phyloP scores from a whole-genome alignment of 2,329 filamentous ascomycete species.

The Samsoniella hepiali region DNA sequence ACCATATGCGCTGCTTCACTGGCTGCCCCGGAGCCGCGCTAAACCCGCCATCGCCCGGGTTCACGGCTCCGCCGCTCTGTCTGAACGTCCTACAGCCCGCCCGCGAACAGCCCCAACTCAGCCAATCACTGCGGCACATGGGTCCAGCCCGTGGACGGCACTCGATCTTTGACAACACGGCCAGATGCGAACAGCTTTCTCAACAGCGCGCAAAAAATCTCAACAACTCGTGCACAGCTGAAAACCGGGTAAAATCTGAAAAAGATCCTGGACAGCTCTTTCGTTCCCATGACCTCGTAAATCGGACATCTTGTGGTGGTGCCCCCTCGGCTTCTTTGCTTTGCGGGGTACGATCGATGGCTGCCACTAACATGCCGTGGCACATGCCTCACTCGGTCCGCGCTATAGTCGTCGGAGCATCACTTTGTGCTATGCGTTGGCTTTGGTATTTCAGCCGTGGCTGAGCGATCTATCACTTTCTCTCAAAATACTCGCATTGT shows the following conservation, averaged over 20 bases:
- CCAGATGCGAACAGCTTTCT: neutral
- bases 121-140: conserved; percentile 31
- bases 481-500: too few relatives aligned
- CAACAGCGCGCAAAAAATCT: neutral
- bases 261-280: neutral
- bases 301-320: neutral
- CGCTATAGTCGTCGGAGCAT: neutral
- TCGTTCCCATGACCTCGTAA: too few relatives aligned
- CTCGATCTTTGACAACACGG: neutral
- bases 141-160: conserved; percentile 15
- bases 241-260: too few relatives aligned
- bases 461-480: neutral
- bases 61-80: neutral
- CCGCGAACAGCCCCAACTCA: neutral
- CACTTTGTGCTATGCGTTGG: neutral
- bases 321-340: neutral
- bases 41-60: conserved; percentile 5
- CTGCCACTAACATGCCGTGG: neutral
- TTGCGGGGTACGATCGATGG: neutral
- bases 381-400: neutral
- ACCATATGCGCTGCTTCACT: conserved; percentile 16
- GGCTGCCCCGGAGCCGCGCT: conserved; percentile 8
- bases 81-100: neutral
- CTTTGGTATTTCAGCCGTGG: neutral
- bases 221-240: neutral